Evolutionary conservation across 2,329 filamentous ascomycete genomes (phyloP).

Genomic region (Aspergillus ruber): DNA sequence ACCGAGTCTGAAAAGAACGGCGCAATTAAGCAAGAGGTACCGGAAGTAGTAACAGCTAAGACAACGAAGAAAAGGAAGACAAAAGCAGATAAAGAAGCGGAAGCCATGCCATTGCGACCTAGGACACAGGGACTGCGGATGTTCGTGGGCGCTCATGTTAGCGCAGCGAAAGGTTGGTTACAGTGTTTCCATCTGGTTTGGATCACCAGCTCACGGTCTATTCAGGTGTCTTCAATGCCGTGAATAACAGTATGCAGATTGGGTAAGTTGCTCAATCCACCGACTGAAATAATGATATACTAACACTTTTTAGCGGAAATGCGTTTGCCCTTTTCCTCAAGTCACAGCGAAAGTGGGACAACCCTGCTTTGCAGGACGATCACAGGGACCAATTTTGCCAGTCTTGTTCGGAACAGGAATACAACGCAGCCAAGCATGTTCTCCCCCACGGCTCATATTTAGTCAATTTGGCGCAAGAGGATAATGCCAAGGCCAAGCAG

Average conservation of each 20-base stretch:
- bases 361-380: constrained; percentile 65
- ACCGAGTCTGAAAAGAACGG: constrained; percentile 3
- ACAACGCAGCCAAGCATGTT: constrained; percentile 63
- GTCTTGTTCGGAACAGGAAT: constrained; percentile 61
- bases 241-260: constrained; percentile 70
- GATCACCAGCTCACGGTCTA: neutral
- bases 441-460: constrained; percentile 95
- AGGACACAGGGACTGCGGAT: constrained; percentile 69
- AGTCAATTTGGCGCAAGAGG: constrained; percentile 85
- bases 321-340: constrained; percentile 93
- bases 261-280: constrained; percentile 40
- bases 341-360: constrained; percentile 91
- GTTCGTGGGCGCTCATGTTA: constrained; percentile 89
- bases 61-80: constrained; percentile 45
- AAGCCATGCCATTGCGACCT: constrained; percentile 57
- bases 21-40: constrained; percentile 13
- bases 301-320: constrained; percentile 58
- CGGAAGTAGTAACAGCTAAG: constrained; percentile 48
- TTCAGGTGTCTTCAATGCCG: constrained; percentile 78
- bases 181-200: constrained; percentile 6
- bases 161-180: constrained; percentile 69
- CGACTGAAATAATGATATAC: neutral
- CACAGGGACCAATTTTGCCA: constrained; percentile 63
- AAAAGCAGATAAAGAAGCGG: constrained; percentile 49
- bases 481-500: constrained; percentile 72